Base-by-base conservation (phyloP, 345 rosid genomes). In the Mercurialis annua region DNA sequence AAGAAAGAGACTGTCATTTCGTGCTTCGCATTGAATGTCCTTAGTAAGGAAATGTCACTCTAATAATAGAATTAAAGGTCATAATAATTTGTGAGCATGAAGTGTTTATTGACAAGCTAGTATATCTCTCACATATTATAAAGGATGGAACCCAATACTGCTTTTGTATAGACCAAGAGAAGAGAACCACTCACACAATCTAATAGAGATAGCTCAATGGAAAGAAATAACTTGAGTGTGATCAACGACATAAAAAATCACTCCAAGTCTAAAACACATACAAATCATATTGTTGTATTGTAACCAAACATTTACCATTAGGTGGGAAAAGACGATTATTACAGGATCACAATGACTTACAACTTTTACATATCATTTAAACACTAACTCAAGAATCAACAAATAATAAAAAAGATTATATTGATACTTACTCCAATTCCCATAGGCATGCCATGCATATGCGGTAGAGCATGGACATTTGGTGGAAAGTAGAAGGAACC, bases 381-480 rank as follows among this genome's bases (percentile, higher is more conserved):
- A 57, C 9, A 36, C 24, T 15, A 31, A 51, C 23, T n/a, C 5
- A 2, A 18, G 26, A 2, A 44, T 16, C 27, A 66, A n/a, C n/a
- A n/a, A 62, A 46, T n/a, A n/a, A 16, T 14, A 31, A 21, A 10
- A 31, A 11, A 26, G 16, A 10, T 24, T 51, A 33, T 18, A 69
- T 38, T 47, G 34, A 53, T 52, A 79, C 86, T 86, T 78, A 90
- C 99, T 65, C 90, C 98, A 64, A 84, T 80, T 42, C 85, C 87
- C 72, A 79, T 76, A 48, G 88, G 87, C 90, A 92, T 71, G 67
- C 85, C 83, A 64, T 75, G 97, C 85, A 92, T 75, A 70, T 85
- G 98, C 42, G 82, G 84, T 58, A 75, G 77, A 56, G 81, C 77
- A 58, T 84, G 68, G 53, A 74, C 58, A 58, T 71, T 78, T 47